Conservation (phyloP, 1,284 basidiomycete species). For the Puccinia novopanici region DNA sequence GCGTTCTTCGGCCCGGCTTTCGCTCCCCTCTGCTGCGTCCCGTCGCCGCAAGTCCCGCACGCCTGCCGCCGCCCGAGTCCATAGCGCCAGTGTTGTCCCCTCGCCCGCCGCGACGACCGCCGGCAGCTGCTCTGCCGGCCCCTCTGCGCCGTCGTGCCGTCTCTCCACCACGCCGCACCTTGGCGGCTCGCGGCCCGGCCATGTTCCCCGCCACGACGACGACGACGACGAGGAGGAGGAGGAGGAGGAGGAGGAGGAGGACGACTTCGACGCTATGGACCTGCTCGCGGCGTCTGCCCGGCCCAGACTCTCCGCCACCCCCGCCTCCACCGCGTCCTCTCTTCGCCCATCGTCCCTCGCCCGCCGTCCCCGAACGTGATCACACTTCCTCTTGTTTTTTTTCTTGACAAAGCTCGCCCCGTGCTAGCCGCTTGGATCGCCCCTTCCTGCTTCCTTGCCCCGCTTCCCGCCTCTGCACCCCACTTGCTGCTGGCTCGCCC, state of each 20-base stretch:
- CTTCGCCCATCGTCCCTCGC: too few relatives aligned
- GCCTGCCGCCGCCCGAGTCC: too few relatives aligned
- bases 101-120: too few relatives aligned
- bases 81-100: too few relatives aligned
- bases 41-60: too few relatives aligned
- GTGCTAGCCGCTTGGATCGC: too few relatives aligned
- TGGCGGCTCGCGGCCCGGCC: background rate
- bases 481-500: too few relatives aligned
- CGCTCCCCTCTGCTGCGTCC: background rate
- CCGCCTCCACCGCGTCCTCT: background rate
- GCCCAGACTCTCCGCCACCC: background rate
- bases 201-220: background rate
- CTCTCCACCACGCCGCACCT: background rate
- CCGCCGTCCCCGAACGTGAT: too few relatives aligned
- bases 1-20: background rate
- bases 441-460: too few relatives aligned
- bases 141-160: background rate
- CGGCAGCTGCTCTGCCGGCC: too few relatives aligned
- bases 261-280: slow-evolving; percentile 18
- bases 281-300: background rate
- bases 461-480: too few relatives aligned
- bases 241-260: background rate
- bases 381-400: background rate
- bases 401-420: too few relatives aligned
- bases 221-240: background rate